Base-by-base conservation (phyloP, 2,329 filamentous ascomycete species). In the Colletotrichum musicola region DNA sequence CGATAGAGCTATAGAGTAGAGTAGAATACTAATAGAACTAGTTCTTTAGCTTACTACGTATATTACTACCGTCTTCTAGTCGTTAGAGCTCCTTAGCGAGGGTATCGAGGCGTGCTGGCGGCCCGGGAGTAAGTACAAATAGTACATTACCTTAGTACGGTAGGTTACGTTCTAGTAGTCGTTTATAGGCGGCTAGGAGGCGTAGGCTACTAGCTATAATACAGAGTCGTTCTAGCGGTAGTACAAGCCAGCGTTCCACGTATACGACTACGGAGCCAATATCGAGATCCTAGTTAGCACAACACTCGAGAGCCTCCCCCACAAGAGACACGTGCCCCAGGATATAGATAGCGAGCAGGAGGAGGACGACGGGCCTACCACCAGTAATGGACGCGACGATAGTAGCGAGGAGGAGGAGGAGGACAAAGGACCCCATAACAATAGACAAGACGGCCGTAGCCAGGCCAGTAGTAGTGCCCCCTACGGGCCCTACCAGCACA, bases 401-500 rank as follows among this genome's bases (percentile, higher is more conserved):
- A 12, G 12, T 12, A 38, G 68, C 0, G 61, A 68, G 0, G 70
- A 70, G 2, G 72, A n/a, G n/a, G n/a, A n/a, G n/a, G n/a, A n/a
- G n/a, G n/a, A n/a, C n/a, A n/a, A n/a, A n/a, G n/a, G n/a, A n/a
- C n/a, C n/a, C n/a, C n/a, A n/a, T n/a, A n/a, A n/a, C n/a, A n/a
- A n/a, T n/a, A n/a, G n/a, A n/a, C n/a, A 51, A 18, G 30, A 46
- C 20, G 44, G n/a, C 4, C 4, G 44, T 13, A 50, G 46, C 13
- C 9, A n/a, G n/a, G n/a, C 35, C 35, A 38, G 16, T 14, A 25
- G 46, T 20, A 2, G 25, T 30, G 18, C 72, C 55, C n/a, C n/a
- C n/a, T n/a, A n/a, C n/a, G n/a, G n/a, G n/a, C 20, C 1, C 60
- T 75, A 13, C 72, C 70, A 1, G 68, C 53, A 4, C 71, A 73